phyloP scores from a whole-genome alignment of 1,284 basidiomycete species.

The Rhodofomes roseus region DNA sequence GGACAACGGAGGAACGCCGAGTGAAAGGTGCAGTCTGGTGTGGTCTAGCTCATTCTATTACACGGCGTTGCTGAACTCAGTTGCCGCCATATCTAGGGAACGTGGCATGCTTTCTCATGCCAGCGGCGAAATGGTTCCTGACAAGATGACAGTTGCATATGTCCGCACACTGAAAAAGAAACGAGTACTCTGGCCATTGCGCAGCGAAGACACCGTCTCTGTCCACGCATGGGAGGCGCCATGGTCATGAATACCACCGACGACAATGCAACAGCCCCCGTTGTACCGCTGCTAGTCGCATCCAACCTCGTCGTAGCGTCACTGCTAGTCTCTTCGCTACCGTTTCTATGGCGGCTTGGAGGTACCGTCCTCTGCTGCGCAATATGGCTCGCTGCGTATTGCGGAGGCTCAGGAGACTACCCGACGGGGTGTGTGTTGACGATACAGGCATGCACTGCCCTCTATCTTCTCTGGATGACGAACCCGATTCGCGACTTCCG shows the following conservation, averaged over 20 bases:
- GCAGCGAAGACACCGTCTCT: background rate
- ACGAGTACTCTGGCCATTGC: background rate
- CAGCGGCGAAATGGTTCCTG: background rate
- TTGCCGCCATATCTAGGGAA: background rate
- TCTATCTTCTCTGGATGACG: slow-evolving; percentile 5
- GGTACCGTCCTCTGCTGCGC: background rate
- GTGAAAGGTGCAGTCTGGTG: background rate
- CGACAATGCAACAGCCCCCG: background rate
- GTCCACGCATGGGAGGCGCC: background rate
- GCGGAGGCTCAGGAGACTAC: background rate
- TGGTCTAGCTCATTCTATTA: background rate
- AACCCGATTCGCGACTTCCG: slow-evolving; percentile 6
- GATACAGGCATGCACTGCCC: background rate
- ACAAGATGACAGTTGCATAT: no score
- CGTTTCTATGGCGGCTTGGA: background rate
- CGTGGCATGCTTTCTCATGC: background rate
- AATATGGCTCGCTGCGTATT: background rate
- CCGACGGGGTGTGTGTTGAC: slow-evolving; percentile 1
- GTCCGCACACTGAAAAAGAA: background rate
- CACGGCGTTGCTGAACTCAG: background rate
- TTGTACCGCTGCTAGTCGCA: background rate
- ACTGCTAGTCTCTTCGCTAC: background rate
- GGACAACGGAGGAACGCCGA: background rate
- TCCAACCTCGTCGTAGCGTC: background rate
- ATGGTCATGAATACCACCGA: background rate